Base-by-base conservation (phyloP, 1,284 basidiomycete species). In the Trametes polyzona region DNA sequence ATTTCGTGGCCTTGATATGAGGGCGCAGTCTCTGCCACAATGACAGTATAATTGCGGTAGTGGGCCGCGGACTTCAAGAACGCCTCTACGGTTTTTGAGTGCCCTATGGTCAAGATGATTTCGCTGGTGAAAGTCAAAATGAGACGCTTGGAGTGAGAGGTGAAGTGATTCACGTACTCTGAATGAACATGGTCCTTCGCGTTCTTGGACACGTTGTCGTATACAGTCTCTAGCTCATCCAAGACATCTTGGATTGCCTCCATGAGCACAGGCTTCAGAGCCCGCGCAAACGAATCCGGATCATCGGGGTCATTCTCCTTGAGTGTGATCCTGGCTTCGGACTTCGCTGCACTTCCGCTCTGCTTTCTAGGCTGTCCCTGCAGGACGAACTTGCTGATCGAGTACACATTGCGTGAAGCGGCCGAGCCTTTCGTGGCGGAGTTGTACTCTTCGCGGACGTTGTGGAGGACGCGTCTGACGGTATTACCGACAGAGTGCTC, bases 161-260 rank as follows among this genome's bases (percentile, higher is more conserved):
- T 39, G 27, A 36, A 10, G 17, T 14, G n/a, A 6, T 33, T 27
- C 1, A 75, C 90, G 68, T 69, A 96, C 94, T 97, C 95, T 10
- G 94, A 94, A 74, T 98, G 96, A 60, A 99, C 93, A 72, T 99
- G 96, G 73, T 98, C 95, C 71, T 87, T 91, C 1, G 96, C 94
- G 60, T 93, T 94, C 75, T 94, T 96, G 4, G 94, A 93, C 11
- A 99, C 90, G 69, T 92, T 96, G 64, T 96, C 93, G 68, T 97
- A 95, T 1, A 96, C 96, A 3, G 93, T 95, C 72, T 98, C 96
- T 46, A 99, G 78, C 73, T 99, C 97, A 66, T 97, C 95, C 44
- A 98, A 82, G 14, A 98, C 90, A 70, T 98, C 93, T 67, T 95
- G 90, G 56, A 96, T 93, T 1, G 92, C 94, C 73, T 94, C 92